A percentile compares a stretch with the other conserved stretches of the same genome.
These are phyloP conservation scores for Nakaseomyces bracarensis DNA, from an alignment of 1,139 yeast genomes.

Conservation along the genomic window DNA sequence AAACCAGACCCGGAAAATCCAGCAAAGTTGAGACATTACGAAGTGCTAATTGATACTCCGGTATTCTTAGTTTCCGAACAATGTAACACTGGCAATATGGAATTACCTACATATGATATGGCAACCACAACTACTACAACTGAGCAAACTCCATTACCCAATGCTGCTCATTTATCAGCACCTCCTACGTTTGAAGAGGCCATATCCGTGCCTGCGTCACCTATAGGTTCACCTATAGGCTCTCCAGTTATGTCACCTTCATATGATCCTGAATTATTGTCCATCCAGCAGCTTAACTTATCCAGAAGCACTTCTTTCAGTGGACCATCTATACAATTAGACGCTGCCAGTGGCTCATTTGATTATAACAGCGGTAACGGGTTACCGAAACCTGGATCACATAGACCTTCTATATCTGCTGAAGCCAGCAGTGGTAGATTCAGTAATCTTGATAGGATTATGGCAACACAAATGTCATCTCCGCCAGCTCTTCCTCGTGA, in stretches of 20 bases:
- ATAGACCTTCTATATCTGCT: conserved; percentile 4
- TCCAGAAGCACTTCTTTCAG: conserved; percentile 23
- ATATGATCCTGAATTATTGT: conserved; percentile 23
- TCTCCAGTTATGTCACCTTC: conserved; percentile 18
- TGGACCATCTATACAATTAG: conserved; percentile 11
- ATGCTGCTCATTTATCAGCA: conserved; percentile 12
- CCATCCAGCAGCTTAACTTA: conserved; percentile 27
- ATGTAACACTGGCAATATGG: conserved; percentile 61
- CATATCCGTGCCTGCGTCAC: conserved; percentile 32
- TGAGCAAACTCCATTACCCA: conserved; percentile 7
- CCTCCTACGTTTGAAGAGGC: conserved; percentile 60
- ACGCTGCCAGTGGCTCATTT: neutral
- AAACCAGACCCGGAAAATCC: conserved; percentile 48
- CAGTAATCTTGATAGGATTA: conserved; percentile 16
- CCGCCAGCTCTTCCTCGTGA: neutral
- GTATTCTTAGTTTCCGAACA: conserved; percentile 62
- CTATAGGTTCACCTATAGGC: conserved; percentile 19
- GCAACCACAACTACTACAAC: conserved; percentile 29
- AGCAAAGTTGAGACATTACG: conserved; percentile 69
- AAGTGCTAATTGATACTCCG: conserved; percentile 86
- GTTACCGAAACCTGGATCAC: conserved; percentile 2
- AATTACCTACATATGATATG: conserved; percentile 60
- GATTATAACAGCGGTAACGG: neutral
- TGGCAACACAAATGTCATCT: conserved; percentile 1
- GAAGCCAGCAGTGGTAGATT: conserved; percentile 10